Conservation (phyloP, 2,329 filamentous ascomycete genomes). For the Colletotrichum acutatum region DNA sequence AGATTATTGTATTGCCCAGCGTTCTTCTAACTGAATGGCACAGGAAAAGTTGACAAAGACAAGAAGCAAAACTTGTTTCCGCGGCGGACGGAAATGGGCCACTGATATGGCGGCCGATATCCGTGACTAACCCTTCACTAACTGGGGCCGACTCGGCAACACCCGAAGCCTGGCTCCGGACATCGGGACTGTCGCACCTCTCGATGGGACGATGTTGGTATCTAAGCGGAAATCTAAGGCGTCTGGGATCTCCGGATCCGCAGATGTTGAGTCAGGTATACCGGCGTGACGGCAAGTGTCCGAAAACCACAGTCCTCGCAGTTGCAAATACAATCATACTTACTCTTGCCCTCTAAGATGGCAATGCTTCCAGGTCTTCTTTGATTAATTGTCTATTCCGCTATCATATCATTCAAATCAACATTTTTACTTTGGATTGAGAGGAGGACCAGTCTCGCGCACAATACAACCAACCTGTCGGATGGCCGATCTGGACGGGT, state of each 20-base stretch:
- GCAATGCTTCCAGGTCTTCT: background rate
- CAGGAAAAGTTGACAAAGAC: background rate
- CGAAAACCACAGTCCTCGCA: background rate
- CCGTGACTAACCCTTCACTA: constrained; percentile 12
- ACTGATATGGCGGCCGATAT: constrained; percentile 13
- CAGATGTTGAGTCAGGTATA: constrained; percentile 6
- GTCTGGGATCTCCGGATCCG: constrained; percentile 15
- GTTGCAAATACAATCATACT: too few species aligned
- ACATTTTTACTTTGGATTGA: background rate
- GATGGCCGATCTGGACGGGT: background rate
- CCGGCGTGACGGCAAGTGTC: constrained; percentile 3
- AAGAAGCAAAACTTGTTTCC: background rate
- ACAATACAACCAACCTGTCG: background rate
- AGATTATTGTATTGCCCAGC: too few species aligned
- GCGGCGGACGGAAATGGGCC: constrained; percentile 11
- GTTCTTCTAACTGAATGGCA: too few species aligned
- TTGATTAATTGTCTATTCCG: too few species aligned
- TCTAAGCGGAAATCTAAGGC: background rate
- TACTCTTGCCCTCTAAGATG: too few species aligned
- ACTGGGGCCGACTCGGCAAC: constrained; percentile 21
- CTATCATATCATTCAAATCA: background rate
- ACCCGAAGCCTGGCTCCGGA: constrained; percentile 19
- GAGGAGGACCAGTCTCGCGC: background rate
- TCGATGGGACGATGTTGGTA: background rate
- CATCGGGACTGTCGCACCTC: constrained; percentile 17